A percentile compares a stretch with the other conserved stretches of the same genome.
Evolutionary conservation across 139 green algal genomes (phyloP).

Genomic region (Coccomyxa sp.): DNA sequence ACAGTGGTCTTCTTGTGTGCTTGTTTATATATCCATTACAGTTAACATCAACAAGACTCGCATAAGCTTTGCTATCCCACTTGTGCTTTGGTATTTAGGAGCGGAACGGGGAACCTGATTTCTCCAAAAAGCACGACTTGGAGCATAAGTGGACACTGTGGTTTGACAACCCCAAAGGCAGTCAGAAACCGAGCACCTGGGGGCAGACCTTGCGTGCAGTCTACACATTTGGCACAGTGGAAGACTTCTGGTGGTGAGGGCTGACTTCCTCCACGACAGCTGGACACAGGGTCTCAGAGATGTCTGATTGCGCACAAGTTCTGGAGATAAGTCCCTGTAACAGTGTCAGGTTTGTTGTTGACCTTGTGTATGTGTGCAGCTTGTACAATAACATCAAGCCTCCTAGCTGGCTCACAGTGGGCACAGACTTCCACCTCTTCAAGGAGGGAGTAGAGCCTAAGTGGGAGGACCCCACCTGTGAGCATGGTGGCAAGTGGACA

Average conservation of each 20-base stretch:
- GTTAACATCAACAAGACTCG: neutral
- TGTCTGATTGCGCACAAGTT: too few species aligned
- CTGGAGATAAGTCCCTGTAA: too few species aligned
- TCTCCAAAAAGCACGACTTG: constrained; percentile 76
- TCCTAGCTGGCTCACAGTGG: constrained; percentile 75
- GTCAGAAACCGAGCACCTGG: constrained; percentile 54
- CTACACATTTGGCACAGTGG: constrained; percentile 94
- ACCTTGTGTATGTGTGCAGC: constrained; percentile 44
- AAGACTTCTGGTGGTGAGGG: constrained; percentile 98
- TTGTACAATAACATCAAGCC: constrained; percentile 99
- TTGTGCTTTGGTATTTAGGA: neutral
- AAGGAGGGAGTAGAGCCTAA: constrained; percentile 96
- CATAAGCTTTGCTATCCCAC: neutral
- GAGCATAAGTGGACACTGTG: constrained; percentile 91
- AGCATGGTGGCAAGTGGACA: constrained; percentile 89
- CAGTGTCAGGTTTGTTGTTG: too few species aligned
- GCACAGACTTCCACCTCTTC: constrained; percentile 94
- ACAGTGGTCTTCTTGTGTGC: neutral
- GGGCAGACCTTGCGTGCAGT: constrained; percentile 77
- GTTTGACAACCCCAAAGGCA: constrained; percentile 93
- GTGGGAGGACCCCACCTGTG: constrained; percentile 95
- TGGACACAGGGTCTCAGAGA: too few species aligned
- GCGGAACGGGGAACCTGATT: constrained; percentile 43
- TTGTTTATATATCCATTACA: neutral
- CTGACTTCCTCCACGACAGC: neutral